Evolutionary conservation across 2,329 filamentous ascomycete genomes (phyloP), one percentile per base, ranked within the genome.

Genomic region (Curvularia verruculosa): DNA sequence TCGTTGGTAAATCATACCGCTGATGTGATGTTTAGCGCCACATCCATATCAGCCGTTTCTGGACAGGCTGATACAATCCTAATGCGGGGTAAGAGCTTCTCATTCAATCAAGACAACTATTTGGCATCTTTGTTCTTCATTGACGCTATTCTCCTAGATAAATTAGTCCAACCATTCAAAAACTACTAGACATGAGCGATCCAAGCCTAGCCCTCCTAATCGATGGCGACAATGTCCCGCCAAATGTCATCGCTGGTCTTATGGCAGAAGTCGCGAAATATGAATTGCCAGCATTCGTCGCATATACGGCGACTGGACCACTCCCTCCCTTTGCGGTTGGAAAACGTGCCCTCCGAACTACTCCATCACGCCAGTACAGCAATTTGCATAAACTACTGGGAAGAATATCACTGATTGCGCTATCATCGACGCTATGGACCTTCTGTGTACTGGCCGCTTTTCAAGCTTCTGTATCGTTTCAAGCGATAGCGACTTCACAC

Each of bases 401-500:
- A 73, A 73, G 51, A 73, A 73, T 19, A 65, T 70, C 18, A 74
- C 70, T 1, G 67, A 73, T 28, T 68, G 68, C 19, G 69, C 68
- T 1, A 75, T 75, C 41, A 75, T 74, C 24, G 67, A 76, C 39
- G 71, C 72, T 15, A 77, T 75, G 72, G 71, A 75, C 49, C 57
- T 76, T 13, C 57, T 76, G 6, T 74, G 75, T 56, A 74, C 70
- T 7, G 66, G 61, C 15, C 66, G 70, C n/a, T 73, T 73, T 52
- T 65, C 68, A 24, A 67, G 65, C 15, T 76, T 75, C 55, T 76
- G 71, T 49, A 54, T 75, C 23, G 71, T 73, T 15, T 74, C 71
- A 3, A 75, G 73, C 54, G 73, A 76, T 54, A 74, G 71, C 61
- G 73, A 76, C 60, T 77, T 75, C 50, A 74, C 74, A 3, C 68